Percentiles rank a stretch among this genome's conserved stretches.
phyloP scores from a whole-genome alignment of 768 basidiomycete species.

The Lactifluus hygrophoroides region DNA sequence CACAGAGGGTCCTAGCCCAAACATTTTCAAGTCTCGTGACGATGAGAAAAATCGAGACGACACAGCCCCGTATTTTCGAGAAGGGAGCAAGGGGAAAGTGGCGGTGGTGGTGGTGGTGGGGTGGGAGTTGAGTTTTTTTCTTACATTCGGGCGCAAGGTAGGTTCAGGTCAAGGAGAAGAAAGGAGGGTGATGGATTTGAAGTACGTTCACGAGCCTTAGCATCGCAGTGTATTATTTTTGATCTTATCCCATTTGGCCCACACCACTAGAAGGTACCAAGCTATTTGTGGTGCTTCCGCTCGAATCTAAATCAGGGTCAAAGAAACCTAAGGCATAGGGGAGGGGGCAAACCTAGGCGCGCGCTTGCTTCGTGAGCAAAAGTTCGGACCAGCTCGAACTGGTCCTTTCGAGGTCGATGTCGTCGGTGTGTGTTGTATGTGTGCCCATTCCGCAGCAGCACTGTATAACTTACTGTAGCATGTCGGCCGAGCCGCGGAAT shows the following conservation, averaged over 20 bases:
- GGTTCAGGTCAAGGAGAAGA: not conserved
- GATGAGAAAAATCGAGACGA: conserved; percentile 1
- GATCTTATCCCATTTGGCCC: conserved; percentile 1
- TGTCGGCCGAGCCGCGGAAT: not conserved
- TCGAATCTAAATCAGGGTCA: not conserved
- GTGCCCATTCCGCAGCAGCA: not conserved
- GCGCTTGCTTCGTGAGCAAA: not conserved
- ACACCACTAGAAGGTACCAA: not conserved
- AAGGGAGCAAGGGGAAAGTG: not conserved
- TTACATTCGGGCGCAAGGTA: not conserved
- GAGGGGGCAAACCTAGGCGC: not conserved
- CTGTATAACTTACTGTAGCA: too few relatives aligned
- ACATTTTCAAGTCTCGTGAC: not conserved
- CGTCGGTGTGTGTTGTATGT: not conserved
- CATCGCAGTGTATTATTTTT: not conserved
- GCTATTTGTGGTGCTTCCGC: not conserved
- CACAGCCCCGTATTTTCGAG: not conserved
- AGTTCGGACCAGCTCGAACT: conserved; percentile 4
- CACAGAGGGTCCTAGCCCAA: too few relatives aligned
- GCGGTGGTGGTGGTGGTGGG: too few relatives aligned
- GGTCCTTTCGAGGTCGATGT: not conserved
- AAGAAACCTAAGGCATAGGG: not conserved
- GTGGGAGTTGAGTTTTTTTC: not conserved
- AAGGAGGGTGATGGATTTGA: not conserved
- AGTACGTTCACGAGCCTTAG: not conserved